Conservation (phyloP, 352 stramenopile genomes). For the Phytophthora multivora region DNA sequence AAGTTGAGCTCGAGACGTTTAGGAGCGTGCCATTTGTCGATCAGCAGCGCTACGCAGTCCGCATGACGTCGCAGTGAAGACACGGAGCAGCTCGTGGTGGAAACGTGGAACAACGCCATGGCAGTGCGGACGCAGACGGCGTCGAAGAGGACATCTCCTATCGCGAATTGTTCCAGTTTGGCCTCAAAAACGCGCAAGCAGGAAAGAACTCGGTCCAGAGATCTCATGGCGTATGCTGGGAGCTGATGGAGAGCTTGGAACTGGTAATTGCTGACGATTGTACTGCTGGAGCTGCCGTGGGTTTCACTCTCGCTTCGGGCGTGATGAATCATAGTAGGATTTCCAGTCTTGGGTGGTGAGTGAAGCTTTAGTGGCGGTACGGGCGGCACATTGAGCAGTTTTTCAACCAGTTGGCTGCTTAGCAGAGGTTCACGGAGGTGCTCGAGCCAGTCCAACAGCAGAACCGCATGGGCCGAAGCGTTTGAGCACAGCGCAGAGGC, state of each 20-base stretch:
- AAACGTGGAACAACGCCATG: conserved; percentile 74
- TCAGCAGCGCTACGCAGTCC: conserved; percentile 52
- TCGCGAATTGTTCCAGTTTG: conserved; percentile 31
- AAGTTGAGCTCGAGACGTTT: conserved; percentile 76
- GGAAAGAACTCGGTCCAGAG: conserved; percentile 67
- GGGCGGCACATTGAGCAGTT: conserved; percentile 24
- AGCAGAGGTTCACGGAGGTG: conserved; percentile 70
- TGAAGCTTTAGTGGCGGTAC: conserved; percentile 25
- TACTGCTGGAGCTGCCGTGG: conserved; percentile 15
- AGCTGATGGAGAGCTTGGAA: conserved; percentile 64
- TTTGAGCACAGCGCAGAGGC: conserved; percentile 36
- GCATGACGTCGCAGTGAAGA: conserved; percentile 34
- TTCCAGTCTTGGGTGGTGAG: neutral
- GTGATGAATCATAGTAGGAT: conserved; percentile 14
- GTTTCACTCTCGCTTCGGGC: conserved; percentile 26
- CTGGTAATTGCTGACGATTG: conserved; percentile 25
- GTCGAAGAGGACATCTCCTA: conserved; percentile 38
- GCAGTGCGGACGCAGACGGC: conserved; percentile 54
- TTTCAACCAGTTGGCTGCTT: conserved; percentile 36
- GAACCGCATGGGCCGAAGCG: conserved; percentile 35
- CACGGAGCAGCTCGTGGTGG: conserved; percentile 19
- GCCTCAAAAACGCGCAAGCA: conserved; percentile 50
- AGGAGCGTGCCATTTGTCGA: conserved; percentile 60
- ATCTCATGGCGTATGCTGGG: conserved; percentile 51
- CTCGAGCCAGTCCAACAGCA: conserved; percentile 84